Base-by-base conservation (phyloP, 192 early-diverging fungal species). In the Backusella parvicylindrica region DNA sequence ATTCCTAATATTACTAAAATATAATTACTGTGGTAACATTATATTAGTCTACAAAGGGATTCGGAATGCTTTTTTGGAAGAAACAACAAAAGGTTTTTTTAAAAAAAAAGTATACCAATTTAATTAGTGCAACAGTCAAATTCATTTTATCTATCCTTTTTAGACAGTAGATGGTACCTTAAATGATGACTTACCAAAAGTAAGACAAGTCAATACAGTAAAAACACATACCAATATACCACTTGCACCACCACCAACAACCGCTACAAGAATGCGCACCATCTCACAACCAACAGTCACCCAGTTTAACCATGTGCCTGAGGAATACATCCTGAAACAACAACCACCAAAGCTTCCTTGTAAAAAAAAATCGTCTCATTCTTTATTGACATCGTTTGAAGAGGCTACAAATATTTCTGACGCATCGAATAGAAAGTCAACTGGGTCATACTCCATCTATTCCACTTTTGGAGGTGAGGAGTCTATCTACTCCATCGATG, bases 21-120 rank as follows among this genome's bases (percentile, higher is more conserved):
- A 41, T 0, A 12, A 41, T 41, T 41, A 41, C 6, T 41, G 16
- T n/a, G n/a, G n/a, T 41, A 41, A 16, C 13, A 53, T 21, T 53
- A 53, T 21, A 53, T 60, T 60, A 60, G 53, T 60, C 53, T 23
- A 60, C 53, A 28, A 60, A 35, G 23, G 66, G 74, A 33, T 75
- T 75, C 3, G 66, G 65, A 36, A 75, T 68, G 38, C 33, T 75
- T 26, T 75, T 75, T 47, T 60, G 53, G 53, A 75, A 75, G 49
- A 75, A 75, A 41, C 30, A 37, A 12, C 47, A 47, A 38, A 75
- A 66, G 63, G 74, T 75, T 31, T 68, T 75, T 31, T 68, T 36
- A 66, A 64, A 43, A 26, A 71, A 71, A 60, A 60, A 60, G 53
- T 60, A 60, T 26, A 60, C 23, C 53, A 60, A 60, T 60, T 60